Conservation (phyloP, 1,284 basidiomycete genomes). For the Puccinia hordei region DNA sequence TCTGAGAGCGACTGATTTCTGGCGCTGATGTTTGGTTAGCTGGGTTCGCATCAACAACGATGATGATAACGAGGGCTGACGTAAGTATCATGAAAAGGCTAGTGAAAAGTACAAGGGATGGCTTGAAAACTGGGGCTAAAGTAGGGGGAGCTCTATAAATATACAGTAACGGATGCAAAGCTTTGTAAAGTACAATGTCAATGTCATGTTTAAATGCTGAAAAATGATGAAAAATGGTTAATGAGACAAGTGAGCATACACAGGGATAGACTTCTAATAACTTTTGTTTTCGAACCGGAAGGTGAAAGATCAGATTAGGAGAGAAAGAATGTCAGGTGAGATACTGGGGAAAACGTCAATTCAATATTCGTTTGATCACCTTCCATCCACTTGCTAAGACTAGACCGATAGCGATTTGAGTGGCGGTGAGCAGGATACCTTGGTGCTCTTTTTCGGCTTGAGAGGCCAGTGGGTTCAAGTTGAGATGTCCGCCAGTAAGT, state of each 20-base stretch:
- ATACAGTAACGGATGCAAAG: not conserved
- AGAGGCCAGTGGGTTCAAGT: constrained; percentile 2
- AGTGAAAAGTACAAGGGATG: not conserved
- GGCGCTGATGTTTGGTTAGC: not conserved
- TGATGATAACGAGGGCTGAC: not conserved
- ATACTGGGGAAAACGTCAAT: not conserved
- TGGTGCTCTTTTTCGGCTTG: constrained; percentile 11
- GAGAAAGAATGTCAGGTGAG: not conserved
- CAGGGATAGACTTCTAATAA: not conserved
- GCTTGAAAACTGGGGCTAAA: not conserved
- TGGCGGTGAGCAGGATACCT: constrained; percentile 19
- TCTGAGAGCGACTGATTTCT: not conserved
- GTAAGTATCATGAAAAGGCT: not conserved
- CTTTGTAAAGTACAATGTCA: not conserved
- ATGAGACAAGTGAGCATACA: not conserved
- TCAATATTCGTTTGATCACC: not conserved
- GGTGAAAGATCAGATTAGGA: not conserved
- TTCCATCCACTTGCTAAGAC: constrained; percentile 19
- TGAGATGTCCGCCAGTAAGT: not conserved
- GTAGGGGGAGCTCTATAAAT: not conserved
- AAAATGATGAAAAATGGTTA: not conserved
- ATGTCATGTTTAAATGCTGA: not conserved
- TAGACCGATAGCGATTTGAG: constrained; percentile 7
- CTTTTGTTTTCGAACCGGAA: not conserved
- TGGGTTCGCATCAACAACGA: not conserved